A percentile compares a stretch with the other conserved stretches of the same genome.
phyloP scores from a whole-genome alignment of 805 yeast genomes.

The Wickerhamiella qilinensis region DNA sequence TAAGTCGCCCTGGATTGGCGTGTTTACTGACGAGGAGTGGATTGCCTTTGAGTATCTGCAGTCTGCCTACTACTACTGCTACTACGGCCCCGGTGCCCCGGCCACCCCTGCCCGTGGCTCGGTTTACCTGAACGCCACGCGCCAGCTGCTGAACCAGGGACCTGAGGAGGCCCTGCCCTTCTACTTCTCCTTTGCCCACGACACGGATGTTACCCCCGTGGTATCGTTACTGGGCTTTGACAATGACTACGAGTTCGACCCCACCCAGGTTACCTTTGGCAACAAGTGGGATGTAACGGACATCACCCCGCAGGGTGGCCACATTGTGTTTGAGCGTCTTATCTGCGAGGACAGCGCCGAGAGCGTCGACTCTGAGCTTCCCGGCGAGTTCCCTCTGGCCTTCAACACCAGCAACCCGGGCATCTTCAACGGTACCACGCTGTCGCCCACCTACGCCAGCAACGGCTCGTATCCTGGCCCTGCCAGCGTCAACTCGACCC shows the following conservation, averaged over 20 bases:
- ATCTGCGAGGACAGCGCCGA: constrained; percentile 25
- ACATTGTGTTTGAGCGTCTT: constrained; percentile 20
- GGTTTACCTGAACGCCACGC: constrained; percentile 33
- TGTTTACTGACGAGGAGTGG: constrained; percentile 18
- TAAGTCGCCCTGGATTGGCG: constrained; percentile 26
- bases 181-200: constrained; percentile 38
- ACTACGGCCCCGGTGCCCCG: constrained; percentile 18
- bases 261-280: constrained; percentile 27
- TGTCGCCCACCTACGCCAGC: constrained; percentile 7
- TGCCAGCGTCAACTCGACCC: not conserved
- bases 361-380: not conserved
- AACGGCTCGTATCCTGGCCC: constrained; percentile 8
- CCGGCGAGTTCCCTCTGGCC: constrained; percentile 10
- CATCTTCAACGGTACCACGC: constrained; percentile 1
- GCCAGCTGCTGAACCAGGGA: constrained; percentile 29
- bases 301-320: constrained; percentile 19
- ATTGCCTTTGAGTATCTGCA: constrained; percentile 15
- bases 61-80: constrained; percentile 16
- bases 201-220: constrained; percentile 37
- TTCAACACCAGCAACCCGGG: constrained; percentile 10
- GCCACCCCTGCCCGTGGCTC: constrained; percentile 25
- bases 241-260: constrained; percentile 24
- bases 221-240: constrained; percentile 34
- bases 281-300: constrained; percentile 33
- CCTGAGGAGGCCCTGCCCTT: constrained; percentile 23